These are phyloP conservation scores for Saprolegnia diclina DNA, from an alignment of 352 stramenopile species.

Conservation along the genomic window DNA sequence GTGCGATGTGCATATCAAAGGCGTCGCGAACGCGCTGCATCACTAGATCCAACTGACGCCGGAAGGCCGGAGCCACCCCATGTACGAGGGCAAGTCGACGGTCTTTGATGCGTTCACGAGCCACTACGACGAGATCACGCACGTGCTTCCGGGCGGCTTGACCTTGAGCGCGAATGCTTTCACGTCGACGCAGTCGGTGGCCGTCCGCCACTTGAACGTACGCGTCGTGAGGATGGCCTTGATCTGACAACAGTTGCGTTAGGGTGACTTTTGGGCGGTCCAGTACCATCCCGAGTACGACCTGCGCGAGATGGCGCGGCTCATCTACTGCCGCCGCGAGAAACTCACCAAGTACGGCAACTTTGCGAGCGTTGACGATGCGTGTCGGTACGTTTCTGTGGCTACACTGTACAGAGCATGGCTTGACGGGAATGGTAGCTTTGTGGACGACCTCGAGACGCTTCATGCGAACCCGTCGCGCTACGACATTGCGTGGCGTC, in stretches of 20 bases:
- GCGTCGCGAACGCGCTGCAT: not conserved
- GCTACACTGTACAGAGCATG: not conserved
- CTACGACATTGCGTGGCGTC: slow-evolving; percentile 71
- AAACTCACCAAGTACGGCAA: slow-evolving; percentile 66
- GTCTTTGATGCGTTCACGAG: slow-evolving; percentile 79
- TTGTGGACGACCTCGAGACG: slow-evolving; percentile 61
- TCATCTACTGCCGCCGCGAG: slow-evolving; percentile 62
- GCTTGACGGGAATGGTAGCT: not conserved
- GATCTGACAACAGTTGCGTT: not conserved
- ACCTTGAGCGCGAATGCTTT: slow-evolving; percentile 58
- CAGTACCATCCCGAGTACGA: slow-evolving; percentile 84
- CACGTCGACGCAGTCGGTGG: slow-evolving; percentile 63
- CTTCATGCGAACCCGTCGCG: slow-evolving; percentile 61
- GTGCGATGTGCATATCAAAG: no score
- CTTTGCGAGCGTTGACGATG: slow-evolving; percentile 62
- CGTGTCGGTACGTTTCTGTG: slow-evolving; percentile 41
- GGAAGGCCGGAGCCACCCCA: slow-evolving; percentile 65
- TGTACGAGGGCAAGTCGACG: slow-evolving; percentile 73
- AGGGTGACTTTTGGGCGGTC: slow-evolving; percentile 77
- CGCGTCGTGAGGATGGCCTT: not conserved
- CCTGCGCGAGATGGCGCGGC: slow-evolving; percentile 64
- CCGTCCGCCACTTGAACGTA: slow-evolving; percentile 61
- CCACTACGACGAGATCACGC: slow-evolving; percentile 78
- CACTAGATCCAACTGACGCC: slow-evolving; percentile 52
- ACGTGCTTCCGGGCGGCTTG: slow-evolving; percentile 58